A percentile compares a stretch with the other conserved stretches of the same genome.
Evolutionary conservation across 208 protist genomes (phyloP).

Genomic region (Acanthamoeba divionensis): DNA sequence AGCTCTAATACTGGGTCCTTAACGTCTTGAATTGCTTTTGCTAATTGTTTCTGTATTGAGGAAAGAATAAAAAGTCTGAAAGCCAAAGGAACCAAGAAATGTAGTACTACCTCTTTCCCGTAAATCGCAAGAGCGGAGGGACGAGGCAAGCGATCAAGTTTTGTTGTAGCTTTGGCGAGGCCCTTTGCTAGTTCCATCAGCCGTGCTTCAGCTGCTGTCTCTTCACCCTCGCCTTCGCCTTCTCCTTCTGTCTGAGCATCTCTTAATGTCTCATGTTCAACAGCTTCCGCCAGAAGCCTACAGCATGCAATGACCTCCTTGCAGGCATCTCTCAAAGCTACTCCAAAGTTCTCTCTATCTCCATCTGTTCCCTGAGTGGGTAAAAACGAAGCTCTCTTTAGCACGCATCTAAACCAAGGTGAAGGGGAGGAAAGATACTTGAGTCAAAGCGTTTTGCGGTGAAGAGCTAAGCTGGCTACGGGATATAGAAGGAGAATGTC

Average conservation of each 20-base stretch:
- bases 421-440: too few relatives aligned
- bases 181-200: constrained; percentile 14
- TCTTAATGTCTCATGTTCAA: too few relatives aligned
- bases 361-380: too few relatives aligned
- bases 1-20: constrained; percentile 11
- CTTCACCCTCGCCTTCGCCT: background rate
- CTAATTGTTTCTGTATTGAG: background rate
- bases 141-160: background rate
- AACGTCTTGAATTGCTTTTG: background rate
- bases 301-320: constrained; percentile 15
- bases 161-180: background rate
- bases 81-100: too few relatives aligned
- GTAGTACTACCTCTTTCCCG: too few relatives aligned
- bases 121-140: too few relatives aligned
- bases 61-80: too few relatives aligned
- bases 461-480: too few relatives aligned
- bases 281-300: background rate
- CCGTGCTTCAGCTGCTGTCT: background rate
- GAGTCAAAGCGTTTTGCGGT: too few relatives aligned
- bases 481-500: too few relatives aligned
- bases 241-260: background rate
- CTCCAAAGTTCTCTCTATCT: background rate
- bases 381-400: too few relatives aligned
- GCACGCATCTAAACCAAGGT: too few relatives aligned
- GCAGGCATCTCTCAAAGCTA: background rate